phyloP scores from a whole-genome alignment of 2,329 filamentous ascomycete species.

The Cordyceps javanica region DNA sequence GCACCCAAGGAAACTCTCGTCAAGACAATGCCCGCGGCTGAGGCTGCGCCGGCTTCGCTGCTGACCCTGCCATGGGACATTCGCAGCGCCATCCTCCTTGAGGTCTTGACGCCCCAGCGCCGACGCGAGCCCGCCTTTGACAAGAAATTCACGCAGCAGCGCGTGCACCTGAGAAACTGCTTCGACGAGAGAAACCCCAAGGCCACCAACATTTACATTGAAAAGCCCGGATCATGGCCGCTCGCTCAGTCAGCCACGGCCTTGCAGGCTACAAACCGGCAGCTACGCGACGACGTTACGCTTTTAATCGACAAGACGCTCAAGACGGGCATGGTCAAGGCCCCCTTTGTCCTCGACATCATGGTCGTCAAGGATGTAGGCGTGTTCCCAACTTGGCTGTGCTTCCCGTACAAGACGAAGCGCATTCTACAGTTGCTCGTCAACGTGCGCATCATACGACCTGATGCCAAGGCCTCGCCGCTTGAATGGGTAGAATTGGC shows the following conservation, averaged over 20 bases:
- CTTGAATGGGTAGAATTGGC: not conserved
- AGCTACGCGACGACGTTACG: not conserved
- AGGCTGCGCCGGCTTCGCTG: not conserved
- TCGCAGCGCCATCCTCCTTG: constrained; percentile 2
- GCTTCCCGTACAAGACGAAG: not conserved
- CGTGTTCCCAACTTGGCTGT: not conserved
- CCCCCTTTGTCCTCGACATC: not conserved
- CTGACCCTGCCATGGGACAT: constrained; percentile 6
- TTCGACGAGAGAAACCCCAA: constrained; percentile 3
- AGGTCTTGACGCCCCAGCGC: not conserved
- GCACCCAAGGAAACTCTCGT: not conserved
- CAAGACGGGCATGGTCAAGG: not conserved
- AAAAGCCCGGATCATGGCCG: not conserved
- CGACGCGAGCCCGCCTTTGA: not conserved
- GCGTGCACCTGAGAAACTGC: not conserved
- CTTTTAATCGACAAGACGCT: not conserved
- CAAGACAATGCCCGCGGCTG: not conserved
- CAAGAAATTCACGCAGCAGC: not conserved
- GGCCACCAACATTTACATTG: constrained; percentile 6
- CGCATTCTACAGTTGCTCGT: not conserved
- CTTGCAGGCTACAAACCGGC: not conserved
- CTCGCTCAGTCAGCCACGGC: not conserved
- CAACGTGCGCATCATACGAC: not conserved
- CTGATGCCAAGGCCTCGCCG: not conserved
- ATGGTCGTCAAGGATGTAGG: not conserved